Percentiles rank a stretch among this genome's conserved stretches.
phyloP scores from a whole-genome alignment of 441 rosid species.

The Jatropha multifida region DNA sequence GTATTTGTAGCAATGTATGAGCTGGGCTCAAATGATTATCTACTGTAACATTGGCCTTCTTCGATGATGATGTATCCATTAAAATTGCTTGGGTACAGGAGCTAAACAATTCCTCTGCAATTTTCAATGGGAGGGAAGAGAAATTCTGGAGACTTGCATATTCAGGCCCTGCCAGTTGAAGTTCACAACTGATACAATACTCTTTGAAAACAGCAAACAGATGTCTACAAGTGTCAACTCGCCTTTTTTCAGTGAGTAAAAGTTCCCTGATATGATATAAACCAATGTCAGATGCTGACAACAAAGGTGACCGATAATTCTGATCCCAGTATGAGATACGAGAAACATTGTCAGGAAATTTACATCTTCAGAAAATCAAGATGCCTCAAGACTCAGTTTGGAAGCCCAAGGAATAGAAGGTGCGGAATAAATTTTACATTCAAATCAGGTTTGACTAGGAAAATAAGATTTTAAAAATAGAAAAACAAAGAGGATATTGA shows the following conservation, averaged over 20 bases:
- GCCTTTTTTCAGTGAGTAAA: conserved; percentile 60
- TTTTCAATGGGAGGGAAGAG: conserved; percentile 52
- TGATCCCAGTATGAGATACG: background rate
- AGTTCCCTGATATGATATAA: conserved; percentile 56
- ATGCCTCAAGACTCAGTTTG: background rate
- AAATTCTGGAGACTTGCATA: conserved; percentile 51
- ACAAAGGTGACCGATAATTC: background rate
- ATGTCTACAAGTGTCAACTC: conserved; percentile 50
- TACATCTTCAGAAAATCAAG: background rate
- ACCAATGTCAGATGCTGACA: background rate
- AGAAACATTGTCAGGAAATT: background rate
- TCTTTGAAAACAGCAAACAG: conserved; percentile 59
- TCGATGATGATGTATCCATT: conserved; percentile 46
- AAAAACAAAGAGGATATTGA: background rate
- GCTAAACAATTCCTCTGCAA: conserved; percentile 58
- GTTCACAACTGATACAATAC: conserved; percentile 70
- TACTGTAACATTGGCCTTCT: conserved; percentile 46
- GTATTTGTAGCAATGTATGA: conserved; percentile 74
- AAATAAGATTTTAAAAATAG: too few species aligned
- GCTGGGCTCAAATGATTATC: conserved; percentile 79
- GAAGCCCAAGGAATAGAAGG: background rate
- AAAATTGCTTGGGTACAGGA: conserved; percentile 39
- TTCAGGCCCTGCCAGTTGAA: conserved; percentile 71
- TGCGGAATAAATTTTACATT: background rate
- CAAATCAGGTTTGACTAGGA: background rate